Evolutionary conservation across 164 flowering plant species (phyloP).

Genomic region (Vitis cinerea): DNA sequence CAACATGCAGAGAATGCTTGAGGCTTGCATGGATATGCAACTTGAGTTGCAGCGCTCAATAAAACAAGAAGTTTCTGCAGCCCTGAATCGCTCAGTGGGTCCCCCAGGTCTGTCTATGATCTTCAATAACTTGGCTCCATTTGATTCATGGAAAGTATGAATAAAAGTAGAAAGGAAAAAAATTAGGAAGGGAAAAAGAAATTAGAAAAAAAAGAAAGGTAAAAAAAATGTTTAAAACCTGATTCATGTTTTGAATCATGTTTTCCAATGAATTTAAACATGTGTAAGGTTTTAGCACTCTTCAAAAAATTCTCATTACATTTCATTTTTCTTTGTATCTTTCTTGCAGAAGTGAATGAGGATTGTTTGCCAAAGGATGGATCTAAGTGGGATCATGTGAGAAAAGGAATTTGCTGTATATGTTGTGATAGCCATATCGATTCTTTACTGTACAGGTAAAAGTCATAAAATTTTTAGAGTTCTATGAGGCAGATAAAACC

Average conservation of each 20-base stretch:
- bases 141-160: not conserved
- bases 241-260: too few species aligned
- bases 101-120: conserved; percentile 45
- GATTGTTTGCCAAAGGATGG: conserved; percentile 40
- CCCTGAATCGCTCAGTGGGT: conserved; percentile 62
- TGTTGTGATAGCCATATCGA: conserved; percentile 76
- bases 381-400: conserved; percentile 76
- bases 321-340: not conserved
- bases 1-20: conserved; percentile 93
- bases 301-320: not conserved
- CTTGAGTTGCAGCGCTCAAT: conserved; percentile 96
- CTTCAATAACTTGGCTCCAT: not conserved
- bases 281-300: too few species aligned
- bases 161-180: not conserved
- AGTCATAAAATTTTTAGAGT: not conserved
- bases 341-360: conserved; percentile 33
- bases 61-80: conserved; percentile 89
- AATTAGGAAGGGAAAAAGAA: too few species aligned
- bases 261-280: too few species aligned
- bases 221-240: not conserved
- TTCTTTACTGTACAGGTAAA: conserved; percentile 87
- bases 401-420: conserved; percentile 87
- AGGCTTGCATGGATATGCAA: conserved; percentile 98
- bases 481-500: too few species aligned
- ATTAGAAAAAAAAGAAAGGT: too few species aligned